phyloP scores from a whole-genome alignment of 331 rosid species.

The Rhamnella rubrinervis region DNA sequence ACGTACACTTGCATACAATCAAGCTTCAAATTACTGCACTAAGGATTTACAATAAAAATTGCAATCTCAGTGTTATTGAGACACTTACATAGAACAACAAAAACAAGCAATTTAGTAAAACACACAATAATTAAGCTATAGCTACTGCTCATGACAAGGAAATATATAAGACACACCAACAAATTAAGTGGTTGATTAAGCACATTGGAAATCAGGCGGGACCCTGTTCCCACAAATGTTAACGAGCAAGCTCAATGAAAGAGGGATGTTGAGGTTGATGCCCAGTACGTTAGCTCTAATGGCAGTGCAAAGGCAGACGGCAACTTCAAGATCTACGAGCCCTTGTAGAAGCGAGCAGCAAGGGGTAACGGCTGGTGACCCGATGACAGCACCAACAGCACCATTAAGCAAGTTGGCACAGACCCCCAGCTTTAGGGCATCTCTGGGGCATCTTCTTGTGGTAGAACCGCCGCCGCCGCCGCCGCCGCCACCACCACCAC shows the following conservation, averaged over 20 bases:
- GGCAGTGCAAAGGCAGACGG: slow-evolving; percentile 84
- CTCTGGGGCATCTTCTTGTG: slow-evolving; percentile 63
- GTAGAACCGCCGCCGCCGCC: too few relatives aligned
- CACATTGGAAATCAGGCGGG: slow-evolving; percentile 55
- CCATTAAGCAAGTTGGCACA: slow-evolving; percentile 65
- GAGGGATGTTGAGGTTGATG: slow-evolving; percentile 70
- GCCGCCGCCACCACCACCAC: not conserved
- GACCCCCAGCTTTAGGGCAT: slow-evolving; percentile 68
- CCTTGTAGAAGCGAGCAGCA: slow-evolving; percentile 72
- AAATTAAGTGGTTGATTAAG: slow-evolving; percentile 14
- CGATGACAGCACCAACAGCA: slow-evolving; percentile 42
- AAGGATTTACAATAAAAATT: not conserved
- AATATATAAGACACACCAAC: not conserved
- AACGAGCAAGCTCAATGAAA: slow-evolving; percentile 74
- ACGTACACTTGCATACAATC: too few relatives aligned
- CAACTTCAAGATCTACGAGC: slow-evolving; percentile 76
- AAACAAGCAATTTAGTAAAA: not conserved
- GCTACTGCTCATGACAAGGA: not conserved
- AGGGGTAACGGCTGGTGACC: slow-evolving; percentile 62
- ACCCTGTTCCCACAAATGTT: slow-evolving; percentile 60
- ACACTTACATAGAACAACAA: not conserved
- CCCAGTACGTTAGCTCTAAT: slow-evolving; percentile 86
- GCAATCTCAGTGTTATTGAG: not conserved
- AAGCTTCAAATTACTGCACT: too few relatives aligned
- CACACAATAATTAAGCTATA: not conserved